Conservation (phyloP, 331 rosid species). For the Arachis monticola region DNA sequence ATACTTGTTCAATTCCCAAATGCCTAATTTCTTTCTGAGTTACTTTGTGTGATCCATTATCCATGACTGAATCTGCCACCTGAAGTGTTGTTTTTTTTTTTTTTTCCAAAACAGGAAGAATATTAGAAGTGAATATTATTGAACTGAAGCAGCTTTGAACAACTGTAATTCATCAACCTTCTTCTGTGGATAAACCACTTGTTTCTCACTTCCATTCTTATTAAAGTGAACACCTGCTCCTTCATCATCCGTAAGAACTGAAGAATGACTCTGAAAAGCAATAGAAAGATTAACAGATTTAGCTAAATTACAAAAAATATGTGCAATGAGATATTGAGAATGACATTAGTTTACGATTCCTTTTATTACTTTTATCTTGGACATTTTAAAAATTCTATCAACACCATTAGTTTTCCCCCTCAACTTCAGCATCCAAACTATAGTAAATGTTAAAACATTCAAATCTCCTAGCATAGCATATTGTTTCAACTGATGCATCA, state of each 20-base stretch:
- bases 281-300: constrained; percentile 32
- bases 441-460: neutral
- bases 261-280: constrained; percentile 83
- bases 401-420: neutral
- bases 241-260: constrained; percentile 84
- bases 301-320: constrained; percentile 5
- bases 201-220: constrained; percentile 61
- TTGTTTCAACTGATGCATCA: constrained; percentile 9
- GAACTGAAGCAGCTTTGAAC: constrained; percentile 29
- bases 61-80: constrained; percentile 57
- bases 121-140: constrained; percentile 36
- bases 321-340: constrained; percentile 22
- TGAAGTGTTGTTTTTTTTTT: constrained; percentile 38
- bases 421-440: constrained; percentile 10
- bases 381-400: constrained; percentile 6
- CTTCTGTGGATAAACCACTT: constrained; percentile 59
- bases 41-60: constrained; percentile 55
- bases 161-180: constrained; percentile 47
- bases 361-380: neutral
- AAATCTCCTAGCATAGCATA: constrained; percentile 3
- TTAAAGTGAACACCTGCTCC: constrained; percentile 57
- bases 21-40: constrained; percentile 69
- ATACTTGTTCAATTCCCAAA: constrained; percentile 67
- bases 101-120: constrained; percentile 27
- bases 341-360: neutral